phyloP scores from a whole-genome alignment of 139 green algal genomes.

The Zygnema circumcarinatum region DNA sequence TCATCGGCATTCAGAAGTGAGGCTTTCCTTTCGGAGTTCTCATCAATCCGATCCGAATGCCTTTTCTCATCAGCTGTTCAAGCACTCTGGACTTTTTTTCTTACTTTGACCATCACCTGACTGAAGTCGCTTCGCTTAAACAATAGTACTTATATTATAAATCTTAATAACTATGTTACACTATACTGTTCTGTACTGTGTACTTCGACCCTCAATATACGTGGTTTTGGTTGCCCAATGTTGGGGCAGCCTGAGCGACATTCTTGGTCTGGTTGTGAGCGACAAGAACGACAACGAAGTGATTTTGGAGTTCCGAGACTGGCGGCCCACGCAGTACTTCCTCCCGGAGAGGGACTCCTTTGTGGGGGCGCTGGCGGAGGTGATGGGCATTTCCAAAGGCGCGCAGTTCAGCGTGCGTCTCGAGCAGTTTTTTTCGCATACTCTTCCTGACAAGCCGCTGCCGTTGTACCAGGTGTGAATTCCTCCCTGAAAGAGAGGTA shows the following conservation, averaged over 20 bases:
- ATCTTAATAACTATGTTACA: too few relatives aligned
- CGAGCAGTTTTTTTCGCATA: slow-evolving; percentile 33
- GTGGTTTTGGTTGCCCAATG: too few relatives aligned
- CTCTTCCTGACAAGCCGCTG: slow-evolving; percentile 39
- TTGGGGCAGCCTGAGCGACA: slow-evolving; percentile 40
- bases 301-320: slow-evolving; percentile 43
- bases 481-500: too few relatives aligned
- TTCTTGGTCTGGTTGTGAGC: slow-evolving; percentile 42
- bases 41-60: too few relatives aligned
- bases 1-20: slow-evolving; percentile 50
- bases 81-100: too few relatives aligned
- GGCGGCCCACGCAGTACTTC: slow-evolving; percentile 56
- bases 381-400: slow-evolving; percentile 49
- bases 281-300: slow-evolving; percentile 42
- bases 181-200: too few relatives aligned
- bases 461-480: slow-evolving; percentile 49
- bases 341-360: slow-evolving; percentile 44
- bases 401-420: slow-evolving; percentile 40
- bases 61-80: not conserved
- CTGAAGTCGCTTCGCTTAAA: too few relatives aligned
- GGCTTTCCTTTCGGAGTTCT: too few relatives aligned
- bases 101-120: too few relatives aligned
- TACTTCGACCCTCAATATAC: too few relatives aligned
- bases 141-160: too few relatives aligned
- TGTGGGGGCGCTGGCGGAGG: slow-evolving; percentile 34